Base-by-base conservation (phyloP, 108 stramenopile genomes). In the Craspedostauros australis region DNA sequence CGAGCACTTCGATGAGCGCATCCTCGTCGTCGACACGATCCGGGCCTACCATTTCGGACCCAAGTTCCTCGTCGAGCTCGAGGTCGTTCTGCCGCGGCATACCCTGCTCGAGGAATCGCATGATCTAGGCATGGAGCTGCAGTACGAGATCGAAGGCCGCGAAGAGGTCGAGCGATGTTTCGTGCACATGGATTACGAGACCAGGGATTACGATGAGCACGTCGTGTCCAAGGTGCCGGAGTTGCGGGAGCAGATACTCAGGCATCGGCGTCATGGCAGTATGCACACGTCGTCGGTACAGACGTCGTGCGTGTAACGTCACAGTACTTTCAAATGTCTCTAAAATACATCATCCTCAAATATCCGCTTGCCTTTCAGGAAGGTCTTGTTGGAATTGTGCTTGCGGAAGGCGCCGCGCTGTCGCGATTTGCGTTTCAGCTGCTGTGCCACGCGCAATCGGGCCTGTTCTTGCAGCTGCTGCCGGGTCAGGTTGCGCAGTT, bases 41-140 rank as follows among this genome's bases (percentile, higher is more conserved):
- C 72, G 93, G 3, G 93, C 93, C 32, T 96, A 96, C 54, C 93
- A 96, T 50, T 96, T 96, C 70, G 95, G 95, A 33, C 89, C 91
- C 28, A 89, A 89, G 54, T 96, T 89, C 48, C 59, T 94, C 52
- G 96, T 96, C 14, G 96, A 96, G 68, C 46, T 96, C 23, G 96
- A 96, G 57, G 84, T 95, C 16, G 93, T 96, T 29, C 61, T 96
- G 58, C 92, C 92, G 5, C 52, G 69, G 22, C 57, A 80, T 25
- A 96, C 90, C 21, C 57, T 75, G 19, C 48, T 96, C 21, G 69
- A 79, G 38, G 92, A 91, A 47, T 75, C 76, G 27, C 96, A 96
- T 73, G 96, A 96, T 61, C 69, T 95, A 47, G 93, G 92, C 33
- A 88, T 96, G 86, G 92, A 91, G 55, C 64, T 96, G 46, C 96